Evolutionary conservation across 495 filamentous ascomycete genomes (phyloP).

Genomic region (Tuber calosporum): DNA sequence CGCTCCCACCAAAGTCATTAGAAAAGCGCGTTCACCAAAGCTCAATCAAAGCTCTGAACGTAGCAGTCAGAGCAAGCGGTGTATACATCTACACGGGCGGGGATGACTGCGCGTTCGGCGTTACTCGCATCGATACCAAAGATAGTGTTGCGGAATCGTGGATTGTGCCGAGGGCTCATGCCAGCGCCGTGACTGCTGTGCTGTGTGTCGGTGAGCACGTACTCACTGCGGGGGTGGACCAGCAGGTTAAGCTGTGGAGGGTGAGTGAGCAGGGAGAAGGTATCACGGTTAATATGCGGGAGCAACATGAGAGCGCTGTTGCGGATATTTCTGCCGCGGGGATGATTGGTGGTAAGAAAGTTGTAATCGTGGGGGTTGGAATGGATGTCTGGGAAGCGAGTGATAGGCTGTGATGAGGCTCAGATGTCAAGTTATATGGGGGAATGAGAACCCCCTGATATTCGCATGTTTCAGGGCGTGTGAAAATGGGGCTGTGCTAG

Average conservation of each 20-base stretch:
- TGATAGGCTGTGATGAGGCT: background rate
- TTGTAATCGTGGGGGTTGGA: constrained; percentile 49
- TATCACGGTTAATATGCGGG: constrained; percentile 39
- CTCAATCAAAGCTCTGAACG: constrained; percentile 22
- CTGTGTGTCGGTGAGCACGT: constrained; percentile 48
- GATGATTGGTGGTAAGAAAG: constrained; percentile 10
- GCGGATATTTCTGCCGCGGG: constrained; percentile 29
- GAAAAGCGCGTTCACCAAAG: constrained; percentile 27
- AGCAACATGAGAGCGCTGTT: constrained; percentile 60
- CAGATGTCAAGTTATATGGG: background rate
- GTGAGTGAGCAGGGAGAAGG: constrained; percentile 22
- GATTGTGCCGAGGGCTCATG: constrained; percentile 65
- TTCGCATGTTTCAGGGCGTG: background rate
- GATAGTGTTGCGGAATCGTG: background rate
- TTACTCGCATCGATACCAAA: constrained; percentile 11
- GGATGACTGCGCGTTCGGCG: constrained; percentile 31
- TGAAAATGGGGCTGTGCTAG: background rate
- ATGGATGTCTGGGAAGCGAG: constrained; percentile 47
- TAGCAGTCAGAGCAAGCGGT: background rate
- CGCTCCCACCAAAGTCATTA: constrained; percentile 13
- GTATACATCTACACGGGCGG: constrained; percentile 29
- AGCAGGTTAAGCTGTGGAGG: constrained; percentile 71
- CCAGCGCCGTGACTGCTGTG: constrained; percentile 67
- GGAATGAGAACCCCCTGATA: background rate
- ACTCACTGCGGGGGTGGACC: constrained; percentile 68